Conservation (phyloP, 2,329 filamentous ascomycete species). For the Trichophyton equinum region DNA sequence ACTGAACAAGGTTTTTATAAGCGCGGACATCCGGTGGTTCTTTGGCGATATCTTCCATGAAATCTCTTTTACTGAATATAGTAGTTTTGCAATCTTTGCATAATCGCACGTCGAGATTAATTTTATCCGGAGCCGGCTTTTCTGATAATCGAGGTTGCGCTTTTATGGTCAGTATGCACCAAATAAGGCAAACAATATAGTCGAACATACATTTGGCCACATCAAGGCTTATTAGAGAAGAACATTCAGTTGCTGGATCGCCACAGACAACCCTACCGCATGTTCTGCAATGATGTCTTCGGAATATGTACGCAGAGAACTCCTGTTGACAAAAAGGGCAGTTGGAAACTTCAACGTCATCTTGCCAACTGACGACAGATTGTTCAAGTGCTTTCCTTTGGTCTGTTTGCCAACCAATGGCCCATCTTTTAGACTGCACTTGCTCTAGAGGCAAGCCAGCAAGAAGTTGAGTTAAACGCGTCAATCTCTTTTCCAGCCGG, state of each 20-base stretch:
- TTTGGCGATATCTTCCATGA: slow-evolving; percentile 53
- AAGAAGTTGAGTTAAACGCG: slow-evolving; percentile 74
- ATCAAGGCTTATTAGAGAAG: slow-evolving; percentile 67
- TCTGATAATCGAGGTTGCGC: slow-evolving; percentile 26
- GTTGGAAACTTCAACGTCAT: slow-evolving; percentile 63
- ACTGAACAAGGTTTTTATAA: slow-evolving; percentile 74
- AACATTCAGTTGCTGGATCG: slow-evolving; percentile 73
- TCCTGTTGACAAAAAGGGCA: slow-evolving; percentile 96
- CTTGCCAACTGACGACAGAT: slow-evolving; percentile 87
- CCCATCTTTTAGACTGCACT: slow-evolving; percentile 39
- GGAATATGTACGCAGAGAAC: slow-evolving; percentile 84
- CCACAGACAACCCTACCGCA: slow-evolving; percentile 90
- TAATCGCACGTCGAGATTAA: slow-evolving; percentile 75
- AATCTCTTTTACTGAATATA: slow-evolving; percentile 63
- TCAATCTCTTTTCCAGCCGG: slow-evolving; percentile 79
- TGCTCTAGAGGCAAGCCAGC: slow-evolving; percentile 61
- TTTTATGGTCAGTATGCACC: slow-evolving; percentile 6
- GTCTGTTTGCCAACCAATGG: slow-evolving; percentile 56
- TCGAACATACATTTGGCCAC: slow-evolving; percentile 51
- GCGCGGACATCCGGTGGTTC: slow-evolving; percentile 64
- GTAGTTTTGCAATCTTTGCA: slow-evolving; percentile 75
- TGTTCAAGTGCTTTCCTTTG: slow-evolving; percentile 75
- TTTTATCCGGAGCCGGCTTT: slow-evolving; percentile 35
- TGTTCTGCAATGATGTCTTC: slow-evolving; percentile 85
- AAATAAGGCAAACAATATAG: background rate